Percentiles rank a stretch among this genome's conserved stretches.
Evolutionary conservation across 1,139 yeast genomes (phyloP).

Genomic region (Geotrichum cucujoidarum): DNA sequence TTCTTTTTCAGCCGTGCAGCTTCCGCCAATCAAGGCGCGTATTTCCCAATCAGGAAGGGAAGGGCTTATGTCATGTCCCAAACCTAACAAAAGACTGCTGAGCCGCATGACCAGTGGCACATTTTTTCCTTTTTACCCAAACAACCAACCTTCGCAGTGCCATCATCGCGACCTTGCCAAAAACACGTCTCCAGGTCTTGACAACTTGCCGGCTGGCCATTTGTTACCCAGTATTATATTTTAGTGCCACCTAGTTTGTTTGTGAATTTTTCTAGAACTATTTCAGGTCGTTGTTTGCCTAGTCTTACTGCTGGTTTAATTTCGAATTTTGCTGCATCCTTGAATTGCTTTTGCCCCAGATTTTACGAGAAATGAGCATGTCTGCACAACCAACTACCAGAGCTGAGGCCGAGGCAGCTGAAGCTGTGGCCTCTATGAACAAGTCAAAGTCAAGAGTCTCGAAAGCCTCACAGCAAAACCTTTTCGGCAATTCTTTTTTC

Average conservation of each 20-base stretch:
- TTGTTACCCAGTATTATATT: too few species aligned
- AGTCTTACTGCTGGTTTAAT: background rate
- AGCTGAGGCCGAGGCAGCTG: slow-evolving; percentile 21
- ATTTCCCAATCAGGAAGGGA: too few species aligned
- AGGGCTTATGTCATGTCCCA: too few species aligned
- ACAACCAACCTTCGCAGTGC: background rate
- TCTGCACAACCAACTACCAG: slow-evolving; percentile 7
- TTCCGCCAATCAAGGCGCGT: too few species aligned
- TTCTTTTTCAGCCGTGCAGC: too few species aligned
- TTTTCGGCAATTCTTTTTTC: slow-evolving; percentile 2
- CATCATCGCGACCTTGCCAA: too few species aligned
- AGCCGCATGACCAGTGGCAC: slow-evolving; percentile 14
- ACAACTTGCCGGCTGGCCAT: too few species aligned
- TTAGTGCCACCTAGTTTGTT: too few species aligned
- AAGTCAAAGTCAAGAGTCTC: slow-evolving; percentile 14
- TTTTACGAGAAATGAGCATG: background rate
- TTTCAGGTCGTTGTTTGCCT: background rate
- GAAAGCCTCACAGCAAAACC: slow-evolving; percentile 7
- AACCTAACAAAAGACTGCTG: slow-evolving; percentile 4
- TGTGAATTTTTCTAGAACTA: background rate
- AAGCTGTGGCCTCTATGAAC: slow-evolving; percentile 21
- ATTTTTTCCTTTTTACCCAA: background rate
- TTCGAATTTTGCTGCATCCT: background rate
- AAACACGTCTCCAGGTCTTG: too few species aligned
- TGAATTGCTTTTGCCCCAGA: background rate